Conservation (phyloP, 257 asterid genomes). For the Coffea eugenioides region DNA sequence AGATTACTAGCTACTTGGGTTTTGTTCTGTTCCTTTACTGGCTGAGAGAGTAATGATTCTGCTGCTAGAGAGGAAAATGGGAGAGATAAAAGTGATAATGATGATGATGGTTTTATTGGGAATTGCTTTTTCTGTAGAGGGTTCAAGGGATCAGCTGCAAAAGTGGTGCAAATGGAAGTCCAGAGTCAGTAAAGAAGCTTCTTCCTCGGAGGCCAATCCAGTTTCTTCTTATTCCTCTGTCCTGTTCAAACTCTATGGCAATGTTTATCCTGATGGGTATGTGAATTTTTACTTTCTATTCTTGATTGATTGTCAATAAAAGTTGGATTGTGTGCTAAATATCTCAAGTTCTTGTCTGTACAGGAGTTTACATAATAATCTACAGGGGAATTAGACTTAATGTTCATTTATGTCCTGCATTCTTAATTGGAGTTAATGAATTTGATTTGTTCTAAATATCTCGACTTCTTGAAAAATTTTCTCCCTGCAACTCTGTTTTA, state of each 20-base stretch:
- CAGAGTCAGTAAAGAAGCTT: slow-evolving; percentile 22
- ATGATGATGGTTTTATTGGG: slow-evolving; percentile 28
- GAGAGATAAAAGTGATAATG: slow-evolving; percentile 28
- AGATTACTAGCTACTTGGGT: too few relatives aligned
- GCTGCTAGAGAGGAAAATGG: slow-evolving; percentile 34
- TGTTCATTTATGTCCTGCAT: too few relatives aligned
- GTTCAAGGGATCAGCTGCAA: slow-evolving; percentile 42
- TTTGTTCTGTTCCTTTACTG: too few relatives aligned
- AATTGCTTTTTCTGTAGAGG: slow-evolving; percentile 43
- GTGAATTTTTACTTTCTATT: slow-evolving; percentile 3
- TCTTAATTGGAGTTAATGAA: too few relatives aligned
- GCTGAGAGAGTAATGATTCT: neutral
- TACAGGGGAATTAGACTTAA: too few relatives aligned
- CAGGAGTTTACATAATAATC: too few relatives aligned
- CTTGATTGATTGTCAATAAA: too few relatives aligned
- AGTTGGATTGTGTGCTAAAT: neutral
- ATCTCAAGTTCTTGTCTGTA: too few relatives aligned
- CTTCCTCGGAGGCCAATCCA: slow-evolving; percentile 21
- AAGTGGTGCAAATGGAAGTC: slow-evolving; percentile 60
- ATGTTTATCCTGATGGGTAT: slow-evolving; percentile 94
- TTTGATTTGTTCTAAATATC: too few relatives aligned
- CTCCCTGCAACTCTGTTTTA: too few relatives aligned
- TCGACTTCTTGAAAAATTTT: too few relatives aligned
- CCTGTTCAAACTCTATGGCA: slow-evolving; percentile 72
- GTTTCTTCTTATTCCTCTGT: slow-evolving; percentile 35